Base-by-base conservation (phyloP, 2,329 filamentous ascomycete genomes). In the Teratosphaeria pseudoeucalypti region DNA sequence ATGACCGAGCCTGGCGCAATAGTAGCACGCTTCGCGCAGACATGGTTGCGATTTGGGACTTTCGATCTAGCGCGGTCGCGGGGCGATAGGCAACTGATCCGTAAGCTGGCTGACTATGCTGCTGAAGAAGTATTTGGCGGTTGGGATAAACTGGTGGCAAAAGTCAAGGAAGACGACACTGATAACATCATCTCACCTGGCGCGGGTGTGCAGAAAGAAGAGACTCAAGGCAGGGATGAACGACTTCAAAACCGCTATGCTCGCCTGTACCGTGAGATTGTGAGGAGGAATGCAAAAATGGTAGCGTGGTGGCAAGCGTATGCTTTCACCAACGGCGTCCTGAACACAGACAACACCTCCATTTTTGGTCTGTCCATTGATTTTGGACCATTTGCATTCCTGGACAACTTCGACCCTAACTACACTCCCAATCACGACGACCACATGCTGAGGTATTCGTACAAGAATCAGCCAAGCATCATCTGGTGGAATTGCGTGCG, bases 381-480 rank as follows among this genome's bases (percentile, higher is more conserved):
- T 74, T 99, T 92, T 71, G 94, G 94, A 0, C 94, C 94, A 0
- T 99, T 99, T 68, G 94, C 94, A 5, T 99, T 99, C 74, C 87
- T 99, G 78, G 94, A 99, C 73, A 91, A 92, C 70, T 99, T 97
- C 69, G 92, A 99, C 69, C 92, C 92, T 0, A 79, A 81, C 16
- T 99, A 97, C 73, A 99, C 94, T 0, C 94, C 94, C 0, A 99
- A 99, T 71, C 94, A 99, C 72, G 94, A 99, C 73, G 94, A 99
- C 70, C 82, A 88, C 70, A 82, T 88, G 76, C 78, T 95, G 34
- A 84, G 94, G 54, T 99, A 99, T 73, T 86, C 85, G 65, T 99
- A 97, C 78, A 86, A 87, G 65, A 96, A 96, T 72, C 94, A 99
- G 71, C 92, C 94, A 0, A 92, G 87, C 52, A 89, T 99, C 60